phyloP scores from a whole-genome alignment of 2,329 filamentous ascomycete genomes.

The Fusarium verrucosum region DNA sequence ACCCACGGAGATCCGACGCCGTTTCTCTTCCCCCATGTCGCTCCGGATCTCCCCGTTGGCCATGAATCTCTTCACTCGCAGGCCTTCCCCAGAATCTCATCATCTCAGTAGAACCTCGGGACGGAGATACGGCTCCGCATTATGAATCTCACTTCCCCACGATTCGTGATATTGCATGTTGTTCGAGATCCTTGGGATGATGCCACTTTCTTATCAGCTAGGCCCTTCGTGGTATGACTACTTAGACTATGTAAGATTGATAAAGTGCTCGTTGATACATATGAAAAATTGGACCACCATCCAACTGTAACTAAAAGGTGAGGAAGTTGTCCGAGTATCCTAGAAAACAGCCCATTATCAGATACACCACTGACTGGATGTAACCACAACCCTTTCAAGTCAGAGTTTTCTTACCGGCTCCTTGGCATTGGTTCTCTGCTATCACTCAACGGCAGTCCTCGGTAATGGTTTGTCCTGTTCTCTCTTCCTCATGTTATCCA shows the following conservation, averaged over 20 bases:
- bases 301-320: background rate
- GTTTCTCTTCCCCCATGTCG: background rate
- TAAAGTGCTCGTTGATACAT: background rate
- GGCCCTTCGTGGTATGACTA: background rate
- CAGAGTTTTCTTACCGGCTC: background rate
- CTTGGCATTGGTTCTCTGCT: background rate
- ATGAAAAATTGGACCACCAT: background rate
- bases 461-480: background rate
- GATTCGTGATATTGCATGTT: background rate
- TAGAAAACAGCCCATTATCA: background rate
- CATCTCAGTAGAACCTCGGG: background rate
- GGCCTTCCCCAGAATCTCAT: background rate
- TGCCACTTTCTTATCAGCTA: background rate
- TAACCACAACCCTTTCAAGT: background rate
- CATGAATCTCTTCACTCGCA: too few species aligned
- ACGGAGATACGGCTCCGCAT: conserved; percentile 19
- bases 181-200: conserved; percentile 13
- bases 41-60: background rate
- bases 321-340: conserved; percentile 15
- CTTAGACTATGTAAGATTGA: background rate
- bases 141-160: conserved; percentile 7
- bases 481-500: background rate
- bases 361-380: conserved; percentile 1
- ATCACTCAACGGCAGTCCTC: background rate
- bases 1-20: conserved; percentile 14